phyloP scores from a whole-genome alignment of 1,284 basidiomycete genomes.

The Ceratobasidium sp. region DNA sequence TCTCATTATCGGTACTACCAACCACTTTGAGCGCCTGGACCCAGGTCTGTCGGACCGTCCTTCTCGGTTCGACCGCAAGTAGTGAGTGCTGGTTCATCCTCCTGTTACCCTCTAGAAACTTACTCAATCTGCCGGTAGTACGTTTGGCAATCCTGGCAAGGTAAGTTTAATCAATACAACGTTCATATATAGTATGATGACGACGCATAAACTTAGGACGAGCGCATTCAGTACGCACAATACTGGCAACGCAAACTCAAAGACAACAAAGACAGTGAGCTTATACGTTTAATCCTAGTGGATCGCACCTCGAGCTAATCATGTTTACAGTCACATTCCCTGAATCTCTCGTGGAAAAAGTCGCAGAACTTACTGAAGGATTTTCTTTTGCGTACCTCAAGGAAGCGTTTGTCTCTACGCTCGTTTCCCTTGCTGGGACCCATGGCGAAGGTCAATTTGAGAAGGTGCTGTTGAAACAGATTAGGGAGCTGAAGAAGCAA shows the following conservation, averaged over 20 bases:
- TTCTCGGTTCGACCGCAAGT: constrained; percentile 84
- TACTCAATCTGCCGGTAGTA: constrained; percentile 42
- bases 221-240: constrained; percentile 67
- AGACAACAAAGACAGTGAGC: constrained; percentile 53
- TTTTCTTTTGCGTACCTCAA: constrained; percentile 87
- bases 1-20: constrained; percentile 80
- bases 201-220: constrained; percentile 48
- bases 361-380: constrained; percentile 63
- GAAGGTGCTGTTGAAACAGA: constrained; percentile 59
- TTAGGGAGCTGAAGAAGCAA: constrained; percentile 65
- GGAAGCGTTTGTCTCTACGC: constrained; percentile 74
- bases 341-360: constrained; percentile 62
- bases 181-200: neutral
- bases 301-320: neutral
- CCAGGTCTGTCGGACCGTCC: constrained; percentile 75
- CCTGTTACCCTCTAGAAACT: neutral
- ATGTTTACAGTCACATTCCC: constrained; percentile 63
- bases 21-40: constrained; percentile 80
- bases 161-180: neutral
- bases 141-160: constrained; percentile 62
- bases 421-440: constrained; percentile 59
- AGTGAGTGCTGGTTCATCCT: constrained; percentile 67
- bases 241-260: constrained; percentile 81
- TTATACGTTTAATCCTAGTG: neutral
- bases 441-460: constrained; percentile 60